Percentiles rank a stretch among this genome's conserved stretches.
These are phyloP conservation scores for Polyplosphaeria fusca DNA, from an alignment of 495 filamentous ascomycete genomes.

Conservation along the genomic window DNA sequence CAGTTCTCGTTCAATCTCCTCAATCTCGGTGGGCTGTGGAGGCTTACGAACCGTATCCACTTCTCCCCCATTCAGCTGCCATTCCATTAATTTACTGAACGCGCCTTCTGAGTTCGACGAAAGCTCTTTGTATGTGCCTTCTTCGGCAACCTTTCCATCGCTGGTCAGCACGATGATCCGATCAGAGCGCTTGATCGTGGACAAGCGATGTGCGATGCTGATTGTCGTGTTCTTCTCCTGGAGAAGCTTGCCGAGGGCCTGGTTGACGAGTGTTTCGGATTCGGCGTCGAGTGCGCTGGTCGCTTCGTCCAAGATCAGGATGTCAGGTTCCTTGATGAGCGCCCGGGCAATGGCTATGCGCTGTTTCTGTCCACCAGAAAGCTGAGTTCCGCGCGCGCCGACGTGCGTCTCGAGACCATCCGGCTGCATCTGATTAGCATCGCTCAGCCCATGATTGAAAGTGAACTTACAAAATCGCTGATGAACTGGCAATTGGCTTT, in stretches of 20 bases:
- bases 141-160: constrained; percentile 85
- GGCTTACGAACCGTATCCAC: constrained; percentile 7
- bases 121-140: constrained; percentile 76
- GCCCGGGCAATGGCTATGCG: constrained; percentile 95
- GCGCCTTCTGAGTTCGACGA: constrained; percentile 69
- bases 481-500: constrained; percentile 98
- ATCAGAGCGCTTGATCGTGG: constrained; percentile 93
- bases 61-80: constrained; percentile 82
- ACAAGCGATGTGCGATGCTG: constrained; percentile 90
- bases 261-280: constrained; percentile 91
- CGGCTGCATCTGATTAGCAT: constrained; percentile 49
- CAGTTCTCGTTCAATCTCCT: constrained; percentile 38
- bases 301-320: constrained; percentile 89
- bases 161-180: constrained; percentile 81
- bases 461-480: constrained; percentile 70
- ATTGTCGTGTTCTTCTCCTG: constrained; percentile 90
- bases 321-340: constrained; percentile 92
- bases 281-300: constrained; percentile 85
- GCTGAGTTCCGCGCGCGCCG: constrained; percentile 85
- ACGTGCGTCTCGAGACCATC: constrained; percentile 93
- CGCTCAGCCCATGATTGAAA: not conserved
- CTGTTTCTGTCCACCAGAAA: constrained; percentile 96
- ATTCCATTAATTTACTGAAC: constrained; percentile 95
- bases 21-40: constrained; percentile 39
- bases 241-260: constrained; percentile 76